Conservation (phyloP, 1,139 yeast species). For the Taphrina populina region DNA sequence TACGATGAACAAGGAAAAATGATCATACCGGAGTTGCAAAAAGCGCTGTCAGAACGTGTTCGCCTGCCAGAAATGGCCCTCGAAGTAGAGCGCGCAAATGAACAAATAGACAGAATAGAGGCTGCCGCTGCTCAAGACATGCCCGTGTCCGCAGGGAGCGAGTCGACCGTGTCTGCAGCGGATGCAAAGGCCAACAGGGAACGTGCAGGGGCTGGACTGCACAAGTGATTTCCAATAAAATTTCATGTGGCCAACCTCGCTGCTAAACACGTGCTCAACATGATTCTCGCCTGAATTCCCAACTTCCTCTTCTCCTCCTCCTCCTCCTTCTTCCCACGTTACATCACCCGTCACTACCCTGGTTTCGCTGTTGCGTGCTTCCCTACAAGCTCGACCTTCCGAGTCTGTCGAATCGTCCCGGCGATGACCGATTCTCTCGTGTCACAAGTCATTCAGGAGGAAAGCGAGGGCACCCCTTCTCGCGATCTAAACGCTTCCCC, state of each 20-base stretch:
- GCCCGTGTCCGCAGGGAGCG: not conserved
- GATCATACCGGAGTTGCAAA: not conserved
- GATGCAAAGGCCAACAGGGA: conserved; percentile 5
- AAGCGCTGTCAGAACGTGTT: not conserved
- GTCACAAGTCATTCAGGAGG: conserved; percentile 13
- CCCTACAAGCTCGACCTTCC: not conserved
- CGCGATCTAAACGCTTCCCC: not conserved
- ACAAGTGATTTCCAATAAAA: conserved; percentile 20
- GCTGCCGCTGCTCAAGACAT: not conserved
- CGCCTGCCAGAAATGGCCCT: conserved; percentile 13
- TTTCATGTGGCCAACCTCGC: too few species aligned
- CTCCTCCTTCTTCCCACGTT: not conserved
- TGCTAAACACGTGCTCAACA: too few species aligned
- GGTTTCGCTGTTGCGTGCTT: not conserved
- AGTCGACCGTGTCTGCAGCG: not conserved
- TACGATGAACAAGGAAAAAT: conserved; percentile 9
- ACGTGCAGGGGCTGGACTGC: conserved; percentile 21
- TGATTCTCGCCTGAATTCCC: not conserved
- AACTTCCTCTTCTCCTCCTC: not conserved
- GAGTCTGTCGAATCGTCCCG: too few species aligned
- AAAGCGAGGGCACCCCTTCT: conserved; percentile 18
- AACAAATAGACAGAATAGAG: conserved; percentile 10
- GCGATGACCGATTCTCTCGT: conserved; percentile 16
- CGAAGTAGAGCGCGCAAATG: conserved; percentile 28
- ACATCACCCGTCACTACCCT: too few species aligned